phyloP scores from a whole-genome alignment of 192 early-diverging fungal species.

The Rhizophlyctis rosea region DNA sequence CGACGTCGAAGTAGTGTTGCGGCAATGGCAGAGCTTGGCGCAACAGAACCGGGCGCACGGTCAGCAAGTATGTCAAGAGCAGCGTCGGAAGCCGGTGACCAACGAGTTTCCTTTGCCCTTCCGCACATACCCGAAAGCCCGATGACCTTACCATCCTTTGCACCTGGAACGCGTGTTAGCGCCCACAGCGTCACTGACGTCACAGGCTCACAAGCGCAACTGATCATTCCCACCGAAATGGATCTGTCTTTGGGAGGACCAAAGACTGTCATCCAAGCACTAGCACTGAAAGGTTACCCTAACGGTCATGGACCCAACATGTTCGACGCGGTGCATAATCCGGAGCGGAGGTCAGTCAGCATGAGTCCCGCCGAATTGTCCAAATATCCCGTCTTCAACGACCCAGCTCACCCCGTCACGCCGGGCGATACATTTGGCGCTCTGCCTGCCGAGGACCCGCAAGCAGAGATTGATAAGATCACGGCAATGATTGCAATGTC shows the following conservation, averaged over 20 bases:
- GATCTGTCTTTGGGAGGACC: neutral
- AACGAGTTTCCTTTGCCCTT: conserved; percentile 6
- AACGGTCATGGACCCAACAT: conserved; percentile 26
- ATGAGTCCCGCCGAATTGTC: conserved; percentile 34
- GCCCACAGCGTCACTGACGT: no score
- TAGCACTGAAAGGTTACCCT: conserved; percentile 6
- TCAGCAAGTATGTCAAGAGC: neutral
- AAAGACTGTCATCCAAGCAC: neutral
- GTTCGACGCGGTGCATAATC: conserved; percentile 35
- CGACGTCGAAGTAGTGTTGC: conserved; percentile 7
- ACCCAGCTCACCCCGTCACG: conserved; percentile 27
- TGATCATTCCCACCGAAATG: conserved; percentile 5
- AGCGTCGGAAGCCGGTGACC: neutral
- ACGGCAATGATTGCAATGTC: conserved; percentile 29
- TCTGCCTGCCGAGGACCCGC: conserved; percentile 21
- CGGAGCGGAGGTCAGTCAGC: conserved; percentile 18
- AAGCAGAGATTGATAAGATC: conserved; percentile 36
- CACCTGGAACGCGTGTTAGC: no score
- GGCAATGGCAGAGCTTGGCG: no score
- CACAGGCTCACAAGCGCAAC: no score
- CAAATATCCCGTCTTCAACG: conserved; percentile 44
- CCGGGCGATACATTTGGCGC: conserved; percentile 13
- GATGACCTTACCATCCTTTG: no score
- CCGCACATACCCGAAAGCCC: neutral
- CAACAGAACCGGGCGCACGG: no score